Conservation (phyloP, 2,329 filamentous ascomycete genomes). For the Colletotrichum sansevieriae region DNA sequence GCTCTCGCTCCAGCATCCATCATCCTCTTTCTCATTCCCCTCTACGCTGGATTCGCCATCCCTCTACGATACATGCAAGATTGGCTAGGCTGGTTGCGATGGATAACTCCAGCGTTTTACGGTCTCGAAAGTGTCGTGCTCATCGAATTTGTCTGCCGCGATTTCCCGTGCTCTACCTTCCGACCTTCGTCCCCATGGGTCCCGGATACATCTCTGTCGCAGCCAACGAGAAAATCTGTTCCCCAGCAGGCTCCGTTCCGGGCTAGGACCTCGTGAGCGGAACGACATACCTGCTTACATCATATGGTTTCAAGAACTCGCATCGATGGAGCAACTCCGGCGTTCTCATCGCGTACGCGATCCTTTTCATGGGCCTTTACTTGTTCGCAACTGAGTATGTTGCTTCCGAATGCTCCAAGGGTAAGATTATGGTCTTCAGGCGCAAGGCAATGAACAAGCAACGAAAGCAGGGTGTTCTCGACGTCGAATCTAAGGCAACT, state of each 20-base stretch:
- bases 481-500: background rate
- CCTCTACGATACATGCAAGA: conserved; percentile 60
- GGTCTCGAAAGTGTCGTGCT: conserved; percentile 73
- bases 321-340: conserved; percentile 71
- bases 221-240: conserved; percentile 57
- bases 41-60: conserved; percentile 63
- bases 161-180: conserved; percentile 60
- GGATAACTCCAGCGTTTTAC: conserved; percentile 74
- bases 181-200: conserved; percentile 48
- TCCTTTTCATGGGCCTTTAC: conserved; percentile 10
- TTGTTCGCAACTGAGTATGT: conserved; percentile 33
- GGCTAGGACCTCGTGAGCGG: conserved; percentile 61
- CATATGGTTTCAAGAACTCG: conserved; percentile 62
- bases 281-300: conserved; percentile 59
- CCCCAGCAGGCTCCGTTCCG: conserved; percentile 60
- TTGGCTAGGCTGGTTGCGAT: conserved; percentile 69
- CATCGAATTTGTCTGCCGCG: conserved; percentile 68
- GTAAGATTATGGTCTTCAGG: conserved; percentile 35
- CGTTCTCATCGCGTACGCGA: conserved; percentile 55
- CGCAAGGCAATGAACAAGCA: conserved; percentile 43
- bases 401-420: conserved; percentile 27
- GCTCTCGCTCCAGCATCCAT: conserved; percentile 66
- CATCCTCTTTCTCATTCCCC: conserved; percentile 59
- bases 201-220: conserved; percentile 47
- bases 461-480: background rate